phyloP scores from a whole-genome alignment of 768 basidiomycete genomes.

The Mycena vulgaris region DNA sequence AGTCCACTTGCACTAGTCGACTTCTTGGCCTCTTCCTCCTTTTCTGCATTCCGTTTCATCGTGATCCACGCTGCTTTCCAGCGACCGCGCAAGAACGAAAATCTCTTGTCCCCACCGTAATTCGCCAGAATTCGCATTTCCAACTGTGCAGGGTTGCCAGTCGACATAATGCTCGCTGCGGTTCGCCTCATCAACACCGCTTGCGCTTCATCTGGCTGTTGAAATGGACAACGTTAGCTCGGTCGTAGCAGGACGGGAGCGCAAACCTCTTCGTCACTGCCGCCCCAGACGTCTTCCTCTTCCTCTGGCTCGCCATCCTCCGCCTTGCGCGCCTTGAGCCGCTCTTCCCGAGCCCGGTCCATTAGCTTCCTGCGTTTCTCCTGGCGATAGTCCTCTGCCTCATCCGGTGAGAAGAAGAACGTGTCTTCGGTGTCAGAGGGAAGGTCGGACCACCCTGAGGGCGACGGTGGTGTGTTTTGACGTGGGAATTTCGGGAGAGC shows the following conservation, averaged over 20 bases:
- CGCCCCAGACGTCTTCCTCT: conserved; percentile 70
- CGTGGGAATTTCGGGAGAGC: conserved; percentile 49
- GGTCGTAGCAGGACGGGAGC: conserved; percentile 1
- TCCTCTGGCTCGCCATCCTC: conserved; percentile 58
- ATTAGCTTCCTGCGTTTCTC: conserved; percentile 78
- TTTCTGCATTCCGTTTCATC: conserved; percentile 63
- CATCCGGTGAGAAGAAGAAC: conserved; percentile 81
- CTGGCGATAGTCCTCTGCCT: conserved; percentile 75
- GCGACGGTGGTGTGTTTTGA: conserved; percentile 49
- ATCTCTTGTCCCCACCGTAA: conserved; percentile 82
- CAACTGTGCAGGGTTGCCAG: conserved; percentile 85
- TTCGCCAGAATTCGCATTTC: conserved; percentile 94
- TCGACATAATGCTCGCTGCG: conserved; percentile 74
- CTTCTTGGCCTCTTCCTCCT: conserved; percentile 47
- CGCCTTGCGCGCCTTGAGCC: conserved; percentile 70
- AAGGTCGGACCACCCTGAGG: conserved; percentile 86
- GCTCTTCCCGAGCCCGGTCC: conserved; percentile 72
- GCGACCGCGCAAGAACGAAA: conserved; percentile 86
- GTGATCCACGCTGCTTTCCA: conserved; percentile 78
- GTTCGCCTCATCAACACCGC: conserved; percentile 82
- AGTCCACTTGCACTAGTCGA: conserved; percentile 50
- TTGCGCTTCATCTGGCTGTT: conserved; percentile 73
- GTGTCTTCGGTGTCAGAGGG: conserved; percentile 90
- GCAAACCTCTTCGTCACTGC: conserved; percentile 78
- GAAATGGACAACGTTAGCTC: conserved; percentile 7